Percentiles rank a stretch among this genome's conserved stretches.
phyloP scores from a whole-genome alignment of 257 asterid species.

The Galeopsis tetrahit region DNA sequence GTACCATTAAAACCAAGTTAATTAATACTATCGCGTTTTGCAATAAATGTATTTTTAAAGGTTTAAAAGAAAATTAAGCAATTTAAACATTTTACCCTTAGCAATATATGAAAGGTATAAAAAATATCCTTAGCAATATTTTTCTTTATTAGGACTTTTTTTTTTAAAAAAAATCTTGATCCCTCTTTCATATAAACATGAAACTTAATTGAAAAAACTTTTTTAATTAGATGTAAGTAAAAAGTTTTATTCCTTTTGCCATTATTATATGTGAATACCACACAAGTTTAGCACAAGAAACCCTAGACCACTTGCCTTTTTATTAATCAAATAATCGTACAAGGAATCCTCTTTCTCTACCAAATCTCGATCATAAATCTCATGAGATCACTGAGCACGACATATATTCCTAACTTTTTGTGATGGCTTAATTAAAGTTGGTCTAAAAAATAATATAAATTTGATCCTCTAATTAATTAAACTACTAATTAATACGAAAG shows the following conservation, averaged over 20 bases:
- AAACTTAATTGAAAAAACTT: neutral
- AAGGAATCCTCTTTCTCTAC: neutral
- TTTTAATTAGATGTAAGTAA: neutral
- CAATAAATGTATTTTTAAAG: too few relatives aligned
- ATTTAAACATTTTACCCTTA: too few relatives aligned
- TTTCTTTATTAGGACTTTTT: too few relatives aligned
- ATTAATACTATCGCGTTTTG: too few relatives aligned
- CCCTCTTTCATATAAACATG: neutral
- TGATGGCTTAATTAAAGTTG: neutral
- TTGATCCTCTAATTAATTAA: too few relatives aligned
- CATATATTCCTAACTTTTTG: neutral
- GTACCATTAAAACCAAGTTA: too few relatives aligned
- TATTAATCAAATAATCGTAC: neutral
- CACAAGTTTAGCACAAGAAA: neutral
- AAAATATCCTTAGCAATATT: too few relatives aligned
- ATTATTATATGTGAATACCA: neutral
- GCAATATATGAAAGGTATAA: too few relatives aligned
- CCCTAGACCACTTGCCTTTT: neutral
- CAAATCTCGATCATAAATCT: neutral
- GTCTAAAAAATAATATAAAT: too few relatives aligned
- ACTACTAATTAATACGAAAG: too few relatives aligned
- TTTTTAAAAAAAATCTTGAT: neutral
- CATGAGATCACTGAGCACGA: neutral
- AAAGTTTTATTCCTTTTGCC: neutral
- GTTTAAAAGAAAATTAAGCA: too few relatives aligned